Base-by-base conservation (phyloP, 176 grass and related monocot genomes). In the Juncus effusus region DNA sequence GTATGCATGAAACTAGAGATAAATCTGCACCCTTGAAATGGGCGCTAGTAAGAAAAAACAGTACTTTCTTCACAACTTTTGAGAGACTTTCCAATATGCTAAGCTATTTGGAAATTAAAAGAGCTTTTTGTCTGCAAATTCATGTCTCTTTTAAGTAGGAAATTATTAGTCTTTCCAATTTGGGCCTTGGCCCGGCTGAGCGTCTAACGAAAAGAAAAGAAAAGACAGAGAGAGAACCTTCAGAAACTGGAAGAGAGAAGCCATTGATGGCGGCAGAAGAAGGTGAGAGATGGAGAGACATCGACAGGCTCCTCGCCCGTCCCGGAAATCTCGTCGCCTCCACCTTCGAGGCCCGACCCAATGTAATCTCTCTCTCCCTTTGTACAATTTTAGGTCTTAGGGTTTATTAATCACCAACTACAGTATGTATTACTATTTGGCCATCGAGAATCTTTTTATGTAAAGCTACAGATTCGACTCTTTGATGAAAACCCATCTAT, bases 261-360 rank as follows among this genome's bases (percentile, higher is more conserved):
- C 5, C 14, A 57, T 13, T 40, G 59, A 60, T 72, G 65, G 63
- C 54, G 38, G 68, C 61, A 72, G 74, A 67, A 51, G 76, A 65
- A 47, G 86, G 85, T 59, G 72, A 75, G 47, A 81, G 85, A 64
- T 93, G 94, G 94, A 83, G 78, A 15, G 94, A 97, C 74, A 65
- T 97, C 51, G 88, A 97, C 64, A 87, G 73, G 78, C 85, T 97
- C 60, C 85, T 97, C 71, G 45, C 78, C 66, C 82, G 85, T 51
- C 78, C 80, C 13, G 94, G 94, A 7, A 97, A 93, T 80, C 82
- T 97, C 64, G 88, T 93, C 61, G 69, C 70, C 45, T 62, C 77
- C 62, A 15, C 3, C 55, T 97, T 97, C 78, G 61, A 80, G 1
- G 85, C 85, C 69, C 70, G 64, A 66, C 80, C 88, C 75, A 72